Percentiles rank a stretch among this genome's conserved stretches.
phyloP scores from a whole-genome alignment of 192 early-diverging fungal genomes.

The Rhizoclosmatium sp. region DNA sequence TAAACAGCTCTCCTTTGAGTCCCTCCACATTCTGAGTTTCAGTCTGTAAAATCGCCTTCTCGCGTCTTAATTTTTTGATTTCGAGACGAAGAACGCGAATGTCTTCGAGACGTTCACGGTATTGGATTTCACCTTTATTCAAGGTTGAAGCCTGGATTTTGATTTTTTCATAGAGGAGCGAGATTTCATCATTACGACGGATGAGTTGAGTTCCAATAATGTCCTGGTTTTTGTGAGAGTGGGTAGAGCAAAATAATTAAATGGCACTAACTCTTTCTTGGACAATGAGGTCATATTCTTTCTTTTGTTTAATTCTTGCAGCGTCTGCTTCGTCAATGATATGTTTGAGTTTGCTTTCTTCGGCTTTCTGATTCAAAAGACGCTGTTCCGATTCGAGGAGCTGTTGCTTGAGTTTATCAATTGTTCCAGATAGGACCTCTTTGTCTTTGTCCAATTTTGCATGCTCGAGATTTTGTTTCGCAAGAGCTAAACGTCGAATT shows the following conservation, averaged over 20 bases:
- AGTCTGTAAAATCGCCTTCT: conserved; percentile 66
- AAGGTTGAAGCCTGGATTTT: conserved; percentile 68
- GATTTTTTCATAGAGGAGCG: conserved; percentile 69
- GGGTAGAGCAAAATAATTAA: not conserved
- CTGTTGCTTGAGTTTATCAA: conserved; percentile 63
- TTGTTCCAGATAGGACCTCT: conserved; percentile 57
- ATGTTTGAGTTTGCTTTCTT: conserved; percentile 67
- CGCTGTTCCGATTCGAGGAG: conserved; percentile 57
- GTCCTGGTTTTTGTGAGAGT: conserved; percentile 46
- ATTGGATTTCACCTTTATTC: conserved; percentile 71
- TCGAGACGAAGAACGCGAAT: conserved; percentile 69
- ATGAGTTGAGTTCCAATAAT: conserved; percentile 69
- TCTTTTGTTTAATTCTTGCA: conserved; percentile 62
- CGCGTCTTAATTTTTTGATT: conserved; percentile 64
- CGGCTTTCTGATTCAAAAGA: conserved; percentile 64
- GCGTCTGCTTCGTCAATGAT: conserved; percentile 63
- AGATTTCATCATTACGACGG: conserved; percentile 66
- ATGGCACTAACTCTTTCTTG: conserved; percentile 58
- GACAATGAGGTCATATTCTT: conserved; percentile 63
- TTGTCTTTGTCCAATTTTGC: conserved; percentile 71
- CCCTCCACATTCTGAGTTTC: conserved; percentile 66
- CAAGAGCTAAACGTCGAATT: conserved; percentile 50
- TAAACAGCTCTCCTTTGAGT: conserved; percentile 61
- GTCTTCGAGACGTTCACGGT: conserved; percentile 67
- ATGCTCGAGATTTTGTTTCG: conserved; percentile 67